phyloP scores from a whole-genome alignment of 75 land plant genomes.

The Selaginella tamariscina region DNA sequence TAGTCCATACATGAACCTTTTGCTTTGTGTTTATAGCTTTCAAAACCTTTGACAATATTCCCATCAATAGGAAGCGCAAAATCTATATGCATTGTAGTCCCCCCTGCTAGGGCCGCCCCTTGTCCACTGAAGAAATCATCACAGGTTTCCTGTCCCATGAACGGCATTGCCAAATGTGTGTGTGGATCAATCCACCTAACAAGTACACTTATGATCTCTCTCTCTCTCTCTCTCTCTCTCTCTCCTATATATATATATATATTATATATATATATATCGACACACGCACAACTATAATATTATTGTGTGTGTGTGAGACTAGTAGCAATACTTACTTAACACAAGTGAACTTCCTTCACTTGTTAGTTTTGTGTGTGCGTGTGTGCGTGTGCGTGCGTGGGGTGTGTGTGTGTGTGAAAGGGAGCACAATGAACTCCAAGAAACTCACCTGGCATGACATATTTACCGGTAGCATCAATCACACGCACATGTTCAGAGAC shows the following conservation, averaged over 20 bases:
- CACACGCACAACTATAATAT: no score
- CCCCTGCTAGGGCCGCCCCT: slow-evolving; percentile 91
- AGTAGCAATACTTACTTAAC: no score
- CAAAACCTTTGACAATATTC: slow-evolving; percentile 54
- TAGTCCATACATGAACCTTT: slow-evolving; percentile 86
- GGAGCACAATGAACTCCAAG: no score
- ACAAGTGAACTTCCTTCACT: no score
- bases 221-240: no score
- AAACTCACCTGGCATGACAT: slow-evolving; percentile 96
- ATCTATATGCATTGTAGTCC: slow-evolving; percentile 98
- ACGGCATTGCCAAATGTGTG: slow-evolving; percentile 79
- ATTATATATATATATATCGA: no score
- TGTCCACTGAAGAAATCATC: slow-evolving; percentile 95
- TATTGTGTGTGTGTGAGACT: no score
- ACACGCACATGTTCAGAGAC: slow-evolving; percentile 65
- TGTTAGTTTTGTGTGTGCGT: no score
- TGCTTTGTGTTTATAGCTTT: slow-evolving; percentile 60
- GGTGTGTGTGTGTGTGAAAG: no score
- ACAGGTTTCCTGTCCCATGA: slow-evolving; percentile 65
- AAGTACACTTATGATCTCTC: no score
- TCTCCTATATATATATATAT: no score
- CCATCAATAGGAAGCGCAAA: slow-evolving; percentile 91
- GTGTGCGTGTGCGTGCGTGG: no score
- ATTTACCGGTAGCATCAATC: slow-evolving; percentile 90
- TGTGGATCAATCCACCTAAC: slow-evolving; percentile 99